These are phyloP conservation scores for Tetrapisispora iriomotensis DNA, from an alignment of 805 yeast genomes.

Conservation along the genomic window DNA sequence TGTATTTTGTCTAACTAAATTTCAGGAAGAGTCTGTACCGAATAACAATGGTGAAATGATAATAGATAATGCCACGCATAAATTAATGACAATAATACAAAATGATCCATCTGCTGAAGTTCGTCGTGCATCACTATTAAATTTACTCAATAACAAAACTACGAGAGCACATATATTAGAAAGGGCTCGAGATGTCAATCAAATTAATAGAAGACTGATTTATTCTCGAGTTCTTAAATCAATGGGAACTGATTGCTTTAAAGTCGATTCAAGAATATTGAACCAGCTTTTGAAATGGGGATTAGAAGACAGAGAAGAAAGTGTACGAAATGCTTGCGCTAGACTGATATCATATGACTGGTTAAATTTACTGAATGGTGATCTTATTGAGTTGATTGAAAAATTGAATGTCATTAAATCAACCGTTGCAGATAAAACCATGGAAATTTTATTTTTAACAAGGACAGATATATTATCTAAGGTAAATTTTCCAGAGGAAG, in stretches of 20 bases:
- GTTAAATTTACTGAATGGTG: constrained; percentile 60
- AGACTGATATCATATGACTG: constrained; percentile 63
- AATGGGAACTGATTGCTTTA: constrained; percentile 49
- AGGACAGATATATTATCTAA: constrained; percentile 54
- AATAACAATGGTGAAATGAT: constrained; percentile 17
- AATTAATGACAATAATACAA: constrained; percentile 44
- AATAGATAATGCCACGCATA: constrained; percentile 38
- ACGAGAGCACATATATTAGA: constrained; percentile 57
- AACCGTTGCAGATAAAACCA: constrained; percentile 55
- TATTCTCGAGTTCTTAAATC: constrained; percentile 60
- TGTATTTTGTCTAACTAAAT: constrained; percentile 63
- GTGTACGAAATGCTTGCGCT: constrained; percentile 62
- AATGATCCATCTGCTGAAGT: constrained; percentile 85
- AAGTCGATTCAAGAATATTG: constrained; percentile 35
- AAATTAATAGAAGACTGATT: constrained; percentile 61
- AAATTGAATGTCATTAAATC: constrained; percentile 61
- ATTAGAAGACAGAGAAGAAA: constrained; percentile 69
- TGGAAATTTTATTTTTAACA: constrained; percentile 50
- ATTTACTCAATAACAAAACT: constrained; percentile 44
- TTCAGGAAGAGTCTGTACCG: constrained; percentile 47
- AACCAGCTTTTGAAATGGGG: constrained; percentile 77
- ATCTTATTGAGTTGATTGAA: constrained; percentile 62
- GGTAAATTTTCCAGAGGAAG: constrained; percentile 50
- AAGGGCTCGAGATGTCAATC: constrained; percentile 72
- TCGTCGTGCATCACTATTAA: constrained; percentile 70